Percentiles rank a stretch among this genome's conserved stretches.
Evolutionary conservation across 257 asterid genomes (phyloP).

Genomic region (Nicotiana paniculata): DNA sequence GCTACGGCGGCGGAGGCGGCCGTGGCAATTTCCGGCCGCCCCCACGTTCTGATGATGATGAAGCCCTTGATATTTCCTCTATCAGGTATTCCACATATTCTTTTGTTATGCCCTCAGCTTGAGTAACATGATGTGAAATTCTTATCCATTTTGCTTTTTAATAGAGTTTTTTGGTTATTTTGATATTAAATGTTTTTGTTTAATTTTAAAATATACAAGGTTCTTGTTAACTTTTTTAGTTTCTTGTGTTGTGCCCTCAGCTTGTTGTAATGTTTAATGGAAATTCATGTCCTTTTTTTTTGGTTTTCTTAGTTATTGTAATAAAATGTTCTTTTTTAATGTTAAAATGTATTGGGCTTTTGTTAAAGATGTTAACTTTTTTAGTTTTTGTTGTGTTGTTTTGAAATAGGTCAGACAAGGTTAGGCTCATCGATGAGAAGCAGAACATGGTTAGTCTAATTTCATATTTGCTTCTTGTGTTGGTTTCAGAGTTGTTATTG

Average conservation of each 20-base stretch:
- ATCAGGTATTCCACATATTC: conserved; percentile 37
- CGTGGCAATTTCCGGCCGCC: conserved; percentile 27
- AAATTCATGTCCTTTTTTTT: background rate
- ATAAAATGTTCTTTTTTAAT: background rate
- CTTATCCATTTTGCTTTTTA: background rate
- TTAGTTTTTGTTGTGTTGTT: conserved; percentile 9
- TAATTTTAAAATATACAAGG: background rate
- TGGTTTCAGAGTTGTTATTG: background rate
- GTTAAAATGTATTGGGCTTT: background rate
- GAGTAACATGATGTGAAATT: background rate
- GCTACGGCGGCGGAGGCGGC: conserved; percentile 53
- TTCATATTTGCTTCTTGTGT: background rate
- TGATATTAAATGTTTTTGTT: background rate
- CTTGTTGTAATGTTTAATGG: too few relatives aligned
- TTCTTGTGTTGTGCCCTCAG: too few relatives aligned
- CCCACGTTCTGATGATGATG: conserved; percentile 42
- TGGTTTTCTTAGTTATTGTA: background rate
- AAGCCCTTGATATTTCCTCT: conserved; percentile 60
- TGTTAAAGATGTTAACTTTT: background rate
- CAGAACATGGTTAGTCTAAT: conserved; percentile 74
- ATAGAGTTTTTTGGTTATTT: background rate
- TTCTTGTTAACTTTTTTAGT: background rate
- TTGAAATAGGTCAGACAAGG: conserved; percentile 68
- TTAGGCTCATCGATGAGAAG: conserved; percentile 84
- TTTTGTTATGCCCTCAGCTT: background rate